Base-by-base conservation (phyloP, 2,329 filamentous ascomycete species). In the Alternaria longipes region DNA sequence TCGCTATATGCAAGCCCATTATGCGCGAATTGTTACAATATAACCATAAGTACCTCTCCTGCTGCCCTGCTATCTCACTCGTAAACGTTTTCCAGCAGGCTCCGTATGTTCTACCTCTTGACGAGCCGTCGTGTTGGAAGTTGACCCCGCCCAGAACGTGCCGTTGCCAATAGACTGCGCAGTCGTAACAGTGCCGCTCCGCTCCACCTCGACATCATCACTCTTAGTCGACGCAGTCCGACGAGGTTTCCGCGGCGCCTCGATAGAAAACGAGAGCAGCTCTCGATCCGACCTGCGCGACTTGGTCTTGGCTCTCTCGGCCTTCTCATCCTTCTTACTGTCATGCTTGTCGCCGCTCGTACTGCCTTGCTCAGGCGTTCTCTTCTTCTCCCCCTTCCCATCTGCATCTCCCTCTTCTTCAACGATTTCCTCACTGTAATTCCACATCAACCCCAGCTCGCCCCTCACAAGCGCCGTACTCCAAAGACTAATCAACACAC, bases 401-500 rank as follows among this genome's bases (percentile, higher is more conserved):
- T 12, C 12, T 16, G 74, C 69, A 49, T 74, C 73, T 6, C 32
- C 32, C 14, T 74, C 69, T 52, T 74, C 73, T 14, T 76, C 74
- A 30, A 84, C 84, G 44, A 82, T 78, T 1, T 80, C 81, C 75
- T 98, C 94, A 0, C 89, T 93, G 74, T 94, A 98, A 3, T 83
- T 82, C 90, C 91, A 96, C 87, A 98, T 90, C 42, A 89, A 79
- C 52, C 82, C 83, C 2, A 94, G 65, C 73, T 98, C 93, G 2
- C 93, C 91, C 11, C 89, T 87, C 18, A 85, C 75, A 5, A 89
- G 68, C 0, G 90, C 94, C 2, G 91, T 95, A 4, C 88, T 78
- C 90, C 92, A 96, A 1, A 95, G 75, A 1, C 90, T 86, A 1
- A 86, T 83, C 5, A 97, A 81, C 0, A 98, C 92, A 0, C 91